Conservation (phyloP, 1,284 basidiomycete genomes). For the Vanrija humicola region DNA sequence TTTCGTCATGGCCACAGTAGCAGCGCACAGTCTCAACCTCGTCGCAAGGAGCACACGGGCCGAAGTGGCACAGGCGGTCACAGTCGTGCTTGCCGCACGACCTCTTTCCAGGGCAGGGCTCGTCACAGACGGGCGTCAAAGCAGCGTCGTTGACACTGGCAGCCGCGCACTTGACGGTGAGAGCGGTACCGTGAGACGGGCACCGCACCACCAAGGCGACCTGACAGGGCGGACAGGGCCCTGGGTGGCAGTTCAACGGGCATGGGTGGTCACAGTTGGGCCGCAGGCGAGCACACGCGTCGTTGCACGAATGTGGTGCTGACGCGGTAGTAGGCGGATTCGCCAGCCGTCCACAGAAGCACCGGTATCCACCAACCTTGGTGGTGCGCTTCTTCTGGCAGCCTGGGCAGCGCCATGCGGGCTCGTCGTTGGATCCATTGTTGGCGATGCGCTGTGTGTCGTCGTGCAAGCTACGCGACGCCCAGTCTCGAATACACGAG, state of each 20-base stretch:
- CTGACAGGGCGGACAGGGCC: slow-evolving; percentile 71
- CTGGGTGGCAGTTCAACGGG: slow-evolving; percentile 64
- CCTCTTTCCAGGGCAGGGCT: slow-evolving; percentile 58
- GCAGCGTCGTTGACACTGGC: slow-evolving; percentile 48
- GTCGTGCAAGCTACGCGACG: slow-evolving; percentile 69
- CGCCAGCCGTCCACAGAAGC: slow-evolving; percentile 73
- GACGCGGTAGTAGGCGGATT: slow-evolving; percentile 65
- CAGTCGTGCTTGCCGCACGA: slow-evolving; percentile 64
- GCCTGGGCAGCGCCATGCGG: slow-evolving; percentile 75
- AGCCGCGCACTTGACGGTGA: slow-evolving; percentile 62
- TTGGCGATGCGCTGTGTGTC: slow-evolving; percentile 26
- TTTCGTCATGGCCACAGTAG: slow-evolving; percentile 70
- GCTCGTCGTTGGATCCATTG: slow-evolving; percentile 49
- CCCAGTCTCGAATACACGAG: slow-evolving; percentile 65
- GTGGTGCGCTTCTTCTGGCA: slow-evolving; percentile 69
- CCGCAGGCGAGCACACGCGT: slow-evolving; percentile 66
- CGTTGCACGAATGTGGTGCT: slow-evolving; percentile 79
- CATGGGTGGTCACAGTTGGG: slow-evolving; percentile 63
- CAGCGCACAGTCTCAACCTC: slow-evolving; percentile 59
- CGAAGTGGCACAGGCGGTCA: slow-evolving; percentile 63
- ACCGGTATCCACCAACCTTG: slow-evolving; percentile 69
- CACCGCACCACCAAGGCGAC: slow-evolving; percentile 59
- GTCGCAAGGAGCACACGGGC: slow-evolving; percentile 63
- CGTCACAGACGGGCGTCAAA: slow-evolving; percentile 61
- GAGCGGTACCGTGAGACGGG: slow-evolving; percentile 61